Base-by-base conservation (phyloP, 108 stramenopile genomes). In the Chaetoceros muelleri region DNA sequence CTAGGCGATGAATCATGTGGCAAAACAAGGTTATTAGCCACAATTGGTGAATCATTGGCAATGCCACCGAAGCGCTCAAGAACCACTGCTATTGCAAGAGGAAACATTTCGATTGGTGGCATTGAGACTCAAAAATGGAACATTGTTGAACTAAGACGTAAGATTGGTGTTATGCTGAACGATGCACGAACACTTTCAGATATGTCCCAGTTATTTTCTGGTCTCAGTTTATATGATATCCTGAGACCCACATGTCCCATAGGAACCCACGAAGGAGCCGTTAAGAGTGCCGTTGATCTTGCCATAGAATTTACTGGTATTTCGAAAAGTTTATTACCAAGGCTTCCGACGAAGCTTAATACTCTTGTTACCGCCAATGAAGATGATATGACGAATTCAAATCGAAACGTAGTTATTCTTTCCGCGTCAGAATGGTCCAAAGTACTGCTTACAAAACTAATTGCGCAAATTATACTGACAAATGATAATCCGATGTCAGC, bases 361-460 rank as follows among this genome's bases (percentile, higher is more conserved):
- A 93, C 86, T 16, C 79, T 86, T 20, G 65, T 93, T 27, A 84
- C 80, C 28, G 69, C 82, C 3, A 78, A 80, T 44, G 90, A 93
- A 69, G 84, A 92, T 25, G 84, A 92, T 29, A 54, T 86, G 54
- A 62, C 73, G 23, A 53, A 65, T 30, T n/a, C n/a, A n/a, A 54
- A 58, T 26, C 34, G 8, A 5, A 40, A 40, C 8, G 5, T 40
- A 13, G 13, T 13, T 40, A 46, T 74, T 16, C 55, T 93, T 8
- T 93, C 90, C 3, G 82, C 90, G 29, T 74, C 75, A 8, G 90
- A 93, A 58, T 93, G 90, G 90, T 82, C 84, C 18, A 81, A 84
- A 51, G 64, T 88, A 25, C 53, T 93, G 16, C 57, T 93, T 7
- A 71, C 90, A 7, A 65, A 76, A 52, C 76, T 85, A 0, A 67